Evolutionary conservation across 1,284 basidiomycete genomes (phyloP).

Genomic region (Leccinum pachyderme): DNA sequence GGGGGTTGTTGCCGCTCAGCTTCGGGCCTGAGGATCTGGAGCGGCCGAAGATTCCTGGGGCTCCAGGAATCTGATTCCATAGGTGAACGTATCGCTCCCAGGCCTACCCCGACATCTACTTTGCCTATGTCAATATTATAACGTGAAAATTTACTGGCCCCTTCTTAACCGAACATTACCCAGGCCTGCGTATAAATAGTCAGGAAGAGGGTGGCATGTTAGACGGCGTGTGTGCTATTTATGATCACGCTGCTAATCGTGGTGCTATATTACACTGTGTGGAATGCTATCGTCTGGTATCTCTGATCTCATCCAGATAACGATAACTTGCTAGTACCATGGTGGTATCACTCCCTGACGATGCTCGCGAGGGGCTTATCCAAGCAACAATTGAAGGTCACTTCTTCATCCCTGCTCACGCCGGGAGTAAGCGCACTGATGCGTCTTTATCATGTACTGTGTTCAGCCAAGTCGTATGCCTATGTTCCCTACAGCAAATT

Average conservation of each 20-base stretch:
- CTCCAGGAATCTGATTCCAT: neutral
- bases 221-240: neutral
- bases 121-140: too few relatives aligned
- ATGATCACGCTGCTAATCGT: neutral
- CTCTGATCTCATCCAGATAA: neutral
- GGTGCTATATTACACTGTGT: neutral
- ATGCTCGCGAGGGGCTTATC: neutral
- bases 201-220: neutral
- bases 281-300: neutral
- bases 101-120: neutral
- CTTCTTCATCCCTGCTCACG: neutral
- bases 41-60: neutral
- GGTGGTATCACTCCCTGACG: neutral
- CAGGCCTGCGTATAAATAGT: neutral
- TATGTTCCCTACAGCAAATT: constrained; percentile 85
- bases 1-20: constrained; percentile 78
- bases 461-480: constrained; percentile 51
- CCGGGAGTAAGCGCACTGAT: constrained; percentile 28
- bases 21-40: constrained; percentile 70
- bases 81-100: neutral
- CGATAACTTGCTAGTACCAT: neutral
- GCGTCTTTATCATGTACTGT: neutral
- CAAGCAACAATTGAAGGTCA: neutral
- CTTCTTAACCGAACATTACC: too few relatives aligned
- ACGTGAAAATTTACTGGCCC: too few relatives aligned